Conservation (phyloP, 2,329 filamentous ascomycete species). For the Microsporum ferrugineum region DNA sequence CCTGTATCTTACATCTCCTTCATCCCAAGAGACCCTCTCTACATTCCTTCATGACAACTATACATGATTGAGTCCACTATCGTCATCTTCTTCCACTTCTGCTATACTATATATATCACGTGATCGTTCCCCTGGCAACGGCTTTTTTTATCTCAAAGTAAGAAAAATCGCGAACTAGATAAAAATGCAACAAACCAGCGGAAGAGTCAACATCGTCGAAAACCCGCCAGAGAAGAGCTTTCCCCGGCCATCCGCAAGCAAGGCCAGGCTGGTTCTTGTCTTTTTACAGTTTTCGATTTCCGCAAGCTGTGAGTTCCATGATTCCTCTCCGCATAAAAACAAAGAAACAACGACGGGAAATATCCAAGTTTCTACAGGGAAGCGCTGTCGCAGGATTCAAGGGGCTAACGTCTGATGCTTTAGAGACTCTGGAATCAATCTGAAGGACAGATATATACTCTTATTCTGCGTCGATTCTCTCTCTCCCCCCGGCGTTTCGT, state of each 20-base stretch:
- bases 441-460: not conserved
- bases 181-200: not conserved
- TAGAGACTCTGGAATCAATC: not conserved
- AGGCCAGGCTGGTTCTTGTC: not conserved
- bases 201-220: not conserved
- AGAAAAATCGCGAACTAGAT: not conserved
- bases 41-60: not conserved
- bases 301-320: not conserved
- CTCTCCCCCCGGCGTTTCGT: not conserved
- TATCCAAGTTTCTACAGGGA: not conserved
- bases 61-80: not conserved
- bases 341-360: slow-evolving; percentile 3
- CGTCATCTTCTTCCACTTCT: not conserved
- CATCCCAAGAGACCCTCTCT: not conserved
- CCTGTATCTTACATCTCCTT: not conserved
- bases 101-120: not conserved
- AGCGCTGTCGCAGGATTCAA: not conserved
- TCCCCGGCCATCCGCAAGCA: not conserved
- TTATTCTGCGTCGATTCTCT: not conserved
- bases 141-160: not conserved
- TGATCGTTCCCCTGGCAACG: not conserved
- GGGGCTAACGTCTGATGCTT: not conserved
- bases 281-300: not conserved
- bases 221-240: not conserved
- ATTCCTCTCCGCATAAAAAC: not conserved